A percentile compares a stretch with the other conserved stretches of the same genome.
These are phyloP conservation scores for Trametes coccinea DNA, from an alignment of 768 basidiomycete species.

Conservation along the genomic window DNA sequence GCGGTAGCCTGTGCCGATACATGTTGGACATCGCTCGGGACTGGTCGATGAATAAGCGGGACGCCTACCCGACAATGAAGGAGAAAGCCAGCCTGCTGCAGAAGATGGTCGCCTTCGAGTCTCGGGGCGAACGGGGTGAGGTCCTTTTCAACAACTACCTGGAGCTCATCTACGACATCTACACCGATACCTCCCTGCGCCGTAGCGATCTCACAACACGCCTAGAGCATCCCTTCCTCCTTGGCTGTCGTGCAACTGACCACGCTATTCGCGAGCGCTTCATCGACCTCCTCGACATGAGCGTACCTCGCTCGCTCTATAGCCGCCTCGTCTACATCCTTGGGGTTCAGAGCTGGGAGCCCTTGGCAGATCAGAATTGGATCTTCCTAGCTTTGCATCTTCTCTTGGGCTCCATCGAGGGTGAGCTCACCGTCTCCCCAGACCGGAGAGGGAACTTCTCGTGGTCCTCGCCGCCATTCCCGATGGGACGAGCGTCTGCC, in stretches of 20 bases:
- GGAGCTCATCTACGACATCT: slow-evolving; percentile 91
- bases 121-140: slow-evolving; percentile 79
- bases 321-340: slow-evolving; percentile 86
- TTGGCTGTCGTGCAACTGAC: slow-evolving; percentile 88
- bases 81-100: slow-evolving; percentile 90
- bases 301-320: slow-evolving; percentile 79
- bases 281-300: slow-evolving; percentile 86
- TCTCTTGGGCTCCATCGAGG: slow-evolving; percentile 72
- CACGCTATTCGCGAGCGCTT: slow-evolving; percentile 77
- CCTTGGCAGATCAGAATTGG: slow-evolving; percentile 91
- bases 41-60: slow-evolving; percentile 87
- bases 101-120: slow-evolving; percentile 85
- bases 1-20: slow-evolving; percentile 72
- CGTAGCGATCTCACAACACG: slow-evolving; percentile 93
- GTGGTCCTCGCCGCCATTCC: slow-evolving; percentile 38
- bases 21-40: slow-evolving; percentile 83
- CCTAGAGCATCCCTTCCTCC: slow-evolving; percentile 88
- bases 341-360: slow-evolving; percentile 95
- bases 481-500: slow-evolving; percentile 46
- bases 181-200: slow-evolving; percentile 80
- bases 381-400: slow-evolving; percentile 88
- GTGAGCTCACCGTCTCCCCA: slow-evolving; percentile 41
- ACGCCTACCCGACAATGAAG: slow-evolving; percentile 89
- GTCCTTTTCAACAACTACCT: slow-evolving; percentile 79
- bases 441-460: slow-evolving; percentile 43